These are phyloP conservation scores for Ganoderma sp. DNA, from an alignment of 1,284 basidiomycete species.

Conservation along the genomic window DNA sequence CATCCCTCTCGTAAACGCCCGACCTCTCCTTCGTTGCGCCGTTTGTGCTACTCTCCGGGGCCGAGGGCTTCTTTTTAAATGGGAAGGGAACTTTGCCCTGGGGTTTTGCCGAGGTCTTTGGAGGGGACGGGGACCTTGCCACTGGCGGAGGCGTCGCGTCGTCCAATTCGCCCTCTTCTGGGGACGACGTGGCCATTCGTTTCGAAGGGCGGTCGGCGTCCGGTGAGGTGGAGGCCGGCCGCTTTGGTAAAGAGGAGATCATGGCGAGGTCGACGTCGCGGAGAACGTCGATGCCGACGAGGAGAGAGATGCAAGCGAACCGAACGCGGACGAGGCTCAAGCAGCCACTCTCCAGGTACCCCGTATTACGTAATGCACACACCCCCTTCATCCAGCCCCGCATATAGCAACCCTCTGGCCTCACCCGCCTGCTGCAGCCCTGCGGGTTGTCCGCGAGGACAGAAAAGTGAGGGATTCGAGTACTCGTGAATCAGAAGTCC, in stretches of 20 bases:
- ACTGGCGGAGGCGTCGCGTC: constrained; percentile 43
- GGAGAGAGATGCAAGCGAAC: background rate
- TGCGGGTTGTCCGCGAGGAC: background rate
- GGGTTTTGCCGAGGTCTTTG: constrained; percentile 30
- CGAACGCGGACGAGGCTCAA: background rate
- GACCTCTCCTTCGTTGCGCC: constrained; percentile 20
- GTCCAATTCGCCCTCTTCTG: constrained; percentile 81
- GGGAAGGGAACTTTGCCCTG: constrained; percentile 61
- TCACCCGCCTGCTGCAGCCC: background rate
- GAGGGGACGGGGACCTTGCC: constrained; percentile 34
- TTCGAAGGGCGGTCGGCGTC: constrained; percentile 56
- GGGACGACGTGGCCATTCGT: constrained; percentile 62
- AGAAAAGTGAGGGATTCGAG: background rate
- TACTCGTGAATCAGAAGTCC: background rate
- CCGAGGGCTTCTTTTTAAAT: constrained; percentile 63
- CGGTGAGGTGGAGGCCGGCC: constrained; percentile 58
- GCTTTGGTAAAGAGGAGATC: constrained; percentile 51
- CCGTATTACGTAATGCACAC: constrained; percentile 13
- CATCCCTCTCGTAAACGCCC: constrained; percentile 52
- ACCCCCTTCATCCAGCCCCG: background rate
- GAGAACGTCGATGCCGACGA: constrained; percentile 15
- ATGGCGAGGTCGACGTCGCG: constrained; percentile 24
- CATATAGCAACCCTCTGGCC: background rate
- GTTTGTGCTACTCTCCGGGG: constrained; percentile 28
- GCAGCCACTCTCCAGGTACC: constrained; percentile 15